phyloP scores from a whole-genome alignment of 495 filamentous ascomycete genomes.

The Aspergillus steynii region DNA sequence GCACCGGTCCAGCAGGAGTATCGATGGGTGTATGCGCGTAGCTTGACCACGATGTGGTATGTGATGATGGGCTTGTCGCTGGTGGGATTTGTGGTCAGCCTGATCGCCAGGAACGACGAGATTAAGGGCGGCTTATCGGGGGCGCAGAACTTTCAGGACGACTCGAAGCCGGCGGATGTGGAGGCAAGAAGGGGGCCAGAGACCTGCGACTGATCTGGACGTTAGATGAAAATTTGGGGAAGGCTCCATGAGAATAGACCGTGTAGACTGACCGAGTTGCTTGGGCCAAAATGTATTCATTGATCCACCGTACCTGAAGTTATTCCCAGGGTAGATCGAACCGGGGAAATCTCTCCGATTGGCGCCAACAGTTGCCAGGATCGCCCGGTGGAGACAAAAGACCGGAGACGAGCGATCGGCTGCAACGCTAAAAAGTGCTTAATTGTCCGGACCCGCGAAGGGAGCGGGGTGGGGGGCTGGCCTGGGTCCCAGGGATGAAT shows the following conservation, averaged over 20 bases:
- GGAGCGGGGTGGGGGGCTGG: not conserved
- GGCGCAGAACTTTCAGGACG: not conserved
- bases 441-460: not conserved
- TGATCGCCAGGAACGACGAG: not conserved
- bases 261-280: no score
- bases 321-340: no score
- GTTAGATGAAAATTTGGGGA: no score
- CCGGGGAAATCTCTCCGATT: no score
- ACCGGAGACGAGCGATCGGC: not conserved
- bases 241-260: no score
- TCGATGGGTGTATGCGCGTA: constrained; percentile 7
- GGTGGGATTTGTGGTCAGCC: not conserved
- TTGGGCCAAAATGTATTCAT: no score
- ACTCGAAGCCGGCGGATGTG: not conserved
- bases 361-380: not conserved
- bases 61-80: constrained; percentile 3
- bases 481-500: not conserved
- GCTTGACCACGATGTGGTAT: constrained; percentile 1
- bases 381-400: not conserved
- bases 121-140: not conserved
- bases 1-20: not conserved
- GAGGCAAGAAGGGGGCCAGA: not conserved
- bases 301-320: no score
- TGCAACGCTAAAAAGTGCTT: not conserved
- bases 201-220: not conserved